Conservation (phyloP, 768 basidiomycete genomes). For the Suillus americanus region DNA sequence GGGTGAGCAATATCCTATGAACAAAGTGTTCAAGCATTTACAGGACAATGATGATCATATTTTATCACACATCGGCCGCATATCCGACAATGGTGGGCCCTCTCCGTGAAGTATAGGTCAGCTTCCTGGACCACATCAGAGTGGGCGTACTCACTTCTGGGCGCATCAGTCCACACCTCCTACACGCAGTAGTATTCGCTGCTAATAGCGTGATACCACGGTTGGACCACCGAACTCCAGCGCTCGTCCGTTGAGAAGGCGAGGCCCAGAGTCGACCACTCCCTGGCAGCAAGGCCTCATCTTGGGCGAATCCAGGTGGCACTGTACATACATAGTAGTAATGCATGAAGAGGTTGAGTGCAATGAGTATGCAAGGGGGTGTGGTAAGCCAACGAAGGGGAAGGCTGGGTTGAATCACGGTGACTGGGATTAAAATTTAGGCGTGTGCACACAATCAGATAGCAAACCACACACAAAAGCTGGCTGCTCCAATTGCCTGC, state of each 20-base stretch:
- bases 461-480: constrained; percentile 67
- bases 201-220: constrained; percentile 47
- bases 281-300: constrained; percentile 43
- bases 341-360: constrained; percentile 72
- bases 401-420: constrained; percentile 70
- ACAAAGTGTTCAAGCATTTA: constrained; percentile 39
- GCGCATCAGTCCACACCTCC: constrained; percentile 63
- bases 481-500: constrained; percentile 63
- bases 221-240: constrained; percentile 51
- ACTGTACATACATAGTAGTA: constrained; percentile 87
- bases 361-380: constrained; percentile 73
- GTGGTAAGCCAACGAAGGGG: constrained; percentile 57
- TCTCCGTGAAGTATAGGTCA: constrained; percentile 43
- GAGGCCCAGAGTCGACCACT: constrained; percentile 59
- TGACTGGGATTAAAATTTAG: constrained; percentile 51
- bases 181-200: constrained; percentile 60
- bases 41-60: constrained; percentile 90
- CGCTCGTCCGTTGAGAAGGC: constrained; percentile 21
- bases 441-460: neutral
- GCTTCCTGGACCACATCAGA: constrained; percentile 6
- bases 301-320: constrained; percentile 77
- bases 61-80: constrained; percentile 90
- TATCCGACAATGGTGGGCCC: constrained; percentile 90
- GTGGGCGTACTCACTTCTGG: constrained; percentile 64
- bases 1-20: constrained; percentile 7